phyloP scores from a whole-genome alignment of 1,284 basidiomycete species.

The Prillingera fragicola region DNA sequence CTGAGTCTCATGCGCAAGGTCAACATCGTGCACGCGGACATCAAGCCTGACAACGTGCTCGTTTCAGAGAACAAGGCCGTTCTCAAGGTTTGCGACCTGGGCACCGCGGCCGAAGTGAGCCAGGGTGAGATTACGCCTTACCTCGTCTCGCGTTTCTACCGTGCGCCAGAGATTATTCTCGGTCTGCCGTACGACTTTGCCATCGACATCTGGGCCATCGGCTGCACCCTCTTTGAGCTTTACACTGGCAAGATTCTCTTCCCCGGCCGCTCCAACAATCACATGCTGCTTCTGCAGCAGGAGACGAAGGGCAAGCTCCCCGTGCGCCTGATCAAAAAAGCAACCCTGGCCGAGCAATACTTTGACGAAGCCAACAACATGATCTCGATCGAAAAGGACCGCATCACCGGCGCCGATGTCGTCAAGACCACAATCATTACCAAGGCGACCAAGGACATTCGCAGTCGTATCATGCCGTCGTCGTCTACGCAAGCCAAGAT shows the following conservation, averaged over 20 bases:
- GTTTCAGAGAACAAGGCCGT: constrained; percentile 92
- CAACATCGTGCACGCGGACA: constrained; percentile 95
- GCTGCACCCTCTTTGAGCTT: constrained; percentile 94
- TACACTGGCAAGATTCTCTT: constrained; percentile 99
- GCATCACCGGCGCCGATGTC: constrained; percentile 70
- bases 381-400: constrained; percentile 69
- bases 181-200: constrained; percentile 91
- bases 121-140: constrained; percentile 95
- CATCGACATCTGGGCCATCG: constrained; percentile 95
- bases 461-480: constrained; percentile 73
- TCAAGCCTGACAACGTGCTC: constrained; percentile 94
- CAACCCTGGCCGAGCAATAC: constrained; percentile 82
- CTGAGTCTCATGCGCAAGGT: constrained; percentile 79
- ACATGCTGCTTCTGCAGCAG: constrained; percentile 96
- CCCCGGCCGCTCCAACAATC: constrained; percentile 93
- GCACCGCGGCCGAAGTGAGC: constrained; percentile 85
- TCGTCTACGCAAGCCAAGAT: constrained; percentile 62
- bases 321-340: constrained; percentile 87
- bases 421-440: constrained; percentile 74
- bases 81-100: constrained; percentile 92
- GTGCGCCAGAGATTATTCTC: constrained; percentile 97
- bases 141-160: constrained; percentile 95
- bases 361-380: constrained; percentile 75
- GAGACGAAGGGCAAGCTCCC: constrained; percentile 93
- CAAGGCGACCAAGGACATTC: constrained; percentile 76